These are phyloP conservation scores for Fraxinus quadrangulata DNA, from an alignment of 257 asterid genomes.

Conservation along the genomic window DNA sequence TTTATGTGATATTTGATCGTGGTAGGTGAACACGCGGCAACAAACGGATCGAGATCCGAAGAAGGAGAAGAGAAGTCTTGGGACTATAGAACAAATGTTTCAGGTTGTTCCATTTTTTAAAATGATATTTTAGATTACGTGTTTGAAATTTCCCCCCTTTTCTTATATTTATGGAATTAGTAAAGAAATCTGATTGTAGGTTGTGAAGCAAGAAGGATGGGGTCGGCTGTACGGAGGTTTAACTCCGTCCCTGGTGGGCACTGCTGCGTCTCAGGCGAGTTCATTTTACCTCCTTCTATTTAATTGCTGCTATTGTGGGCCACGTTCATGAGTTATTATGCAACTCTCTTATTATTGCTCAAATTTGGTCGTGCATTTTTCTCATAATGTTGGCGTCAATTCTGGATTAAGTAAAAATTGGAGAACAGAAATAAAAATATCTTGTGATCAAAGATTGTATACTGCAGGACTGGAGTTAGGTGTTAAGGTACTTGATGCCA, in stretches of 20 bases:
- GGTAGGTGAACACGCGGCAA: conserved; percentile 90
- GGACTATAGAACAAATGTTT: conserved; percentile 70
- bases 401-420: background rate
- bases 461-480: background rate
- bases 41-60: conserved; percentile 82
- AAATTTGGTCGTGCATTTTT: background rate
- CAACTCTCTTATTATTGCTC: background rate
- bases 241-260: conserved; percentile 86
- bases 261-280: conserved; percentile 89
- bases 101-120: conserved; percentile 44
- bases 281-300: conserved; percentile 5
- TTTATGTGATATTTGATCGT: conserved; percentile 26
- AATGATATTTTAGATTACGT: too few species aligned
- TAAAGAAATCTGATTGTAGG: conserved; percentile 40
- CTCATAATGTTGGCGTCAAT: background rate
- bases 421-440: background rate
- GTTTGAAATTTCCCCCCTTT: too few species aligned
- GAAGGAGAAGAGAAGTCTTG: conserved; percentile 58
- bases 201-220: conserved; percentile 89
- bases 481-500: background rate
- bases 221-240: conserved; percentile 83
- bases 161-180: background rate
- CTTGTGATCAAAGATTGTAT: background rate
- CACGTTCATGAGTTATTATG: background rate
- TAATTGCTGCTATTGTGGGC: conserved; percentile 19